phyloP scores from a whole-genome alignment of 2,329 filamentous ascomycete species.

The Neofusicoccum parvum region DNA sequence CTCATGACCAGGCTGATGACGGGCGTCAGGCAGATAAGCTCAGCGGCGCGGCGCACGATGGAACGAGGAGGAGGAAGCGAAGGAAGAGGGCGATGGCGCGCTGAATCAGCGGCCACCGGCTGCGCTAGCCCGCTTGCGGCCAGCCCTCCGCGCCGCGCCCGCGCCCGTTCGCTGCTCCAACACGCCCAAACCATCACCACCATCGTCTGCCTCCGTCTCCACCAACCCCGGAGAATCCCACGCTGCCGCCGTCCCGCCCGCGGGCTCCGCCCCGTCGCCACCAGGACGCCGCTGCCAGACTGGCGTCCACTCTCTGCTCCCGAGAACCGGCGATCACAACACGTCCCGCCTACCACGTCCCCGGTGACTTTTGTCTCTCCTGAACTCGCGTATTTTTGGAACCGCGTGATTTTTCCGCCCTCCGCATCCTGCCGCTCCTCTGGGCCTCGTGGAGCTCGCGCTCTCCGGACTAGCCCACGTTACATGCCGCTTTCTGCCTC shows the following conservation, averaged over 20 bases:
- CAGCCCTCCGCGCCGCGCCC: background rate
- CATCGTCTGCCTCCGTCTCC: background rate
- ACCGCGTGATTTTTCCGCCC: background rate
- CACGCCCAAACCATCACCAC: background rate
- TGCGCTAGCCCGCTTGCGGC: background rate
- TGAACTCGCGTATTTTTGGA: background rate
- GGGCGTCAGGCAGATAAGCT: constrained; percentile 13
- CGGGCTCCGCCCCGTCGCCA: too few species aligned
- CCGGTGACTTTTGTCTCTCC: background rate
- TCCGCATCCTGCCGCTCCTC: background rate
- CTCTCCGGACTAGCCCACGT: background rate
- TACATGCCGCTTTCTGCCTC: background rate
- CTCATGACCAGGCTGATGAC: constrained; percentile 9
- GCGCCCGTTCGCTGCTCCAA: background rate
- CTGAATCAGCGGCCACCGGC: background rate
- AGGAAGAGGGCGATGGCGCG: background rate
- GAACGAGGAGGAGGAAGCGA: constrained; percentile 3
- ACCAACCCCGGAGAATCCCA: background rate
- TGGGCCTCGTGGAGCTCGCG: background rate
- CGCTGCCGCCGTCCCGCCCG: background rate
- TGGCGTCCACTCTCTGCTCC: background rate
- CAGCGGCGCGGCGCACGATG: background rate
- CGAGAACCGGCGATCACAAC: background rate
- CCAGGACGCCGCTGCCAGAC: background rate
- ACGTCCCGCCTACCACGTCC: background rate